Conservation (phyloP, 1,284 basidiomycete species). For the Ceratobasidium papillatum region DNA sequence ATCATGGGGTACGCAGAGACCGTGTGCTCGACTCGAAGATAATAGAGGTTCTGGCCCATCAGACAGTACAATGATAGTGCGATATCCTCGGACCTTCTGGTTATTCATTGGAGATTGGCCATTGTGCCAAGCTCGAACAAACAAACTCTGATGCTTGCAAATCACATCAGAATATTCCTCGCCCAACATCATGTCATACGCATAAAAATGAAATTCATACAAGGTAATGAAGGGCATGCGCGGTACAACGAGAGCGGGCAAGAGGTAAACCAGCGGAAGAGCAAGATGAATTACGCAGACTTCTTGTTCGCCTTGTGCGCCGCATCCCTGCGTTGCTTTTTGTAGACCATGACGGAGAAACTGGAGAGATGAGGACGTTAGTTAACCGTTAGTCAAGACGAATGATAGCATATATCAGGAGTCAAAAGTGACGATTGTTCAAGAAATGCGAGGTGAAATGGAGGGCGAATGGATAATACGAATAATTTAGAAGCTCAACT, state of each 20-base stretch:
- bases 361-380: neutral
- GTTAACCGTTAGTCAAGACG: neutral
- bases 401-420: neutral
- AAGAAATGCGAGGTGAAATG: neutral
- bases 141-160: too few species aligned
- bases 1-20: too few species aligned
- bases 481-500: neutral
- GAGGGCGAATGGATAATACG: neutral
- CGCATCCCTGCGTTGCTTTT: slow-evolving; percentile 76
- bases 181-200: neutral
- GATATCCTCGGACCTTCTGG: too few species aligned
- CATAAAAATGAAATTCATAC: slow-evolving; percentile 27
- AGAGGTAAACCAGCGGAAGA: slow-evolving; percentile 1
- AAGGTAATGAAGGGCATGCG: slow-evolving; percentile 18
- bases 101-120: too few species aligned
- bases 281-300: slow-evolving; percentile 51
- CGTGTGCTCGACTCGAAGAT: too few species aligned
- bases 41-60: too few species aligned
- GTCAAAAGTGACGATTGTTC: too few species aligned
- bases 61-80: too few species aligned
- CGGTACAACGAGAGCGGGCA: slow-evolving; percentile 5
- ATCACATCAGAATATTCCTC: neutral
- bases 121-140: too few species aligned
- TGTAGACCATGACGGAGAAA: slow-evolving; percentile 77
- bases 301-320: slow-evolving; percentile 67